phyloP scores from a whole-genome alignment of 2,329 filamentous ascomycete species.

The Aspergillus sp. region DNA sequence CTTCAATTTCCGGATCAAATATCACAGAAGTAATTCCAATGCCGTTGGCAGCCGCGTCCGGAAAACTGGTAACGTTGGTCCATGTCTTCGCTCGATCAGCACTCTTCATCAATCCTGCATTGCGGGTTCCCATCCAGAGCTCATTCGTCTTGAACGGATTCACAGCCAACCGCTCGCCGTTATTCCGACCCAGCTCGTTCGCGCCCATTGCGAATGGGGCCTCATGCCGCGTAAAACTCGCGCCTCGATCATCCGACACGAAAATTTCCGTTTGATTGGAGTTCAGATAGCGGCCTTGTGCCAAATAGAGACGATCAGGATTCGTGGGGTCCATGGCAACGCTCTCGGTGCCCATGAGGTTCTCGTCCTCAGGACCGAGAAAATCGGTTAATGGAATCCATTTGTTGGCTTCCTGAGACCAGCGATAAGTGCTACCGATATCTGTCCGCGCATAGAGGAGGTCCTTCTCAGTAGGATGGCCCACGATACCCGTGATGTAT shows the following conservation, averaged over 20 bases:
- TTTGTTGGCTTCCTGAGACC: constrained; percentile 6
- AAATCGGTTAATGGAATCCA: constrained; percentile 18
- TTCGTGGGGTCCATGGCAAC: constrained; percentile 13
- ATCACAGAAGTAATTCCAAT: constrained; percentile 14
- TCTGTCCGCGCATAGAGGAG: constrained; percentile 17
- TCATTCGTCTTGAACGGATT: constrained; percentile 14
- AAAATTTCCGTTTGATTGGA: constrained; percentile 11
- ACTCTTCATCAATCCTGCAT: constrained; percentile 14
- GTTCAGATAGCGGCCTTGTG: constrained; percentile 14
- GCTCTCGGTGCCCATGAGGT: constrained; percentile 16
- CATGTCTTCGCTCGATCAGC: constrained; percentile 11
- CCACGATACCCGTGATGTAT: constrained; percentile 16
- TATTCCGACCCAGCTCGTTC: constrained; percentile 16
- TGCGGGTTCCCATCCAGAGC: constrained; percentile 14
- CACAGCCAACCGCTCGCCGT: constrained; percentile 15
- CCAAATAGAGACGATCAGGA: constrained; percentile 11
- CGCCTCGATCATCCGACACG: constrained; percentile 11
- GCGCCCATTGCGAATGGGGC: constrained; percentile 14
- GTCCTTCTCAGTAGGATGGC: constrained; percentile 11
- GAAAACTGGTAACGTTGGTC: constrained; percentile 14
- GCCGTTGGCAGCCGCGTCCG: constrained; percentile 9
- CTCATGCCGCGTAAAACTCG: constrained; percentile 7
- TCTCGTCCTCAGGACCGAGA: constrained; percentile 11
- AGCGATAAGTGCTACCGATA: constrained; percentile 15
- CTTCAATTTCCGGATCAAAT: constrained; percentile 10